Conservation (phyloP, 2,329 filamentous ascomycete genomes). For the Phaeosphaeria sp. region DNA sequence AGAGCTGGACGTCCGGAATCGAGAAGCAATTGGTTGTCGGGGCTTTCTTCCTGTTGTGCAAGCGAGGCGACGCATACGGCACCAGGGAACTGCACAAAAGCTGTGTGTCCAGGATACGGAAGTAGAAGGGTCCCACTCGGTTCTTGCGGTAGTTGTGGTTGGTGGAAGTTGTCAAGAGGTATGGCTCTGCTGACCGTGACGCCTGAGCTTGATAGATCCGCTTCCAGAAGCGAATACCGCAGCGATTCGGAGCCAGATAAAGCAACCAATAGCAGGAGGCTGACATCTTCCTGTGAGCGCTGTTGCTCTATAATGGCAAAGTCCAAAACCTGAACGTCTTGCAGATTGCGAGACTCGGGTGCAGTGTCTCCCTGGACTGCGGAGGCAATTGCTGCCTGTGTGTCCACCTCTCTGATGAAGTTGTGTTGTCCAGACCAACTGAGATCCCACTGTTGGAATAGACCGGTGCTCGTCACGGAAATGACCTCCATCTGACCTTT, state of each 20-base stretch:
- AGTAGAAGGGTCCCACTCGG: slow-evolving; percentile 67
- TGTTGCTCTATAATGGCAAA: slow-evolving; percentile 68
- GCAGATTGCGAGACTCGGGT: slow-evolving; percentile 56
- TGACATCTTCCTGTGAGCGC: slow-evolving; percentile 42
- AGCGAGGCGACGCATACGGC: slow-evolving; percentile 81
- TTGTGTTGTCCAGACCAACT: slow-evolving; percentile 86
- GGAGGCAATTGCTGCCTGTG: slow-evolving; percentile 67
- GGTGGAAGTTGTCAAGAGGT: slow-evolving; percentile 64
- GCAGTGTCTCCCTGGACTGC: slow-evolving; percentile 64
- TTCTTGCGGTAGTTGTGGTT: slow-evolving; percentile 43
- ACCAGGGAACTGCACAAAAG: slow-evolving; percentile 80
- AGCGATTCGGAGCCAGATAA: slow-evolving; percentile 40
- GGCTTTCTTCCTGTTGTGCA: slow-evolving; percentile 69
- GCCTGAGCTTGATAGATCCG: slow-evolving; percentile 63
- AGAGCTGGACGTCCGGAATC: slow-evolving; percentile 46
- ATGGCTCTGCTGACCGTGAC: slow-evolving; percentile 70
- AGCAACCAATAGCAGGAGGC: slow-evolving; percentile 42
- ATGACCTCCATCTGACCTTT: slow-evolving; percentile 87
- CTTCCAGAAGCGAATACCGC: slow-evolving; percentile 78
- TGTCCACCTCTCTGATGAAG: slow-evolving; percentile 73
- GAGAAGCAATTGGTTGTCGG: slow-evolving; percentile 74
- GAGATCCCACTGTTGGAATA: slow-evolving; percentile 84
- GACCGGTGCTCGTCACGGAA: slow-evolving; percentile 76
- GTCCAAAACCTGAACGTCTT: slow-evolving; percentile 77
- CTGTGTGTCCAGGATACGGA: slow-evolving; percentile 78